Conservation (phyloP, 129 eudicot species). For the Centrapalus pauciflorus region DNA sequence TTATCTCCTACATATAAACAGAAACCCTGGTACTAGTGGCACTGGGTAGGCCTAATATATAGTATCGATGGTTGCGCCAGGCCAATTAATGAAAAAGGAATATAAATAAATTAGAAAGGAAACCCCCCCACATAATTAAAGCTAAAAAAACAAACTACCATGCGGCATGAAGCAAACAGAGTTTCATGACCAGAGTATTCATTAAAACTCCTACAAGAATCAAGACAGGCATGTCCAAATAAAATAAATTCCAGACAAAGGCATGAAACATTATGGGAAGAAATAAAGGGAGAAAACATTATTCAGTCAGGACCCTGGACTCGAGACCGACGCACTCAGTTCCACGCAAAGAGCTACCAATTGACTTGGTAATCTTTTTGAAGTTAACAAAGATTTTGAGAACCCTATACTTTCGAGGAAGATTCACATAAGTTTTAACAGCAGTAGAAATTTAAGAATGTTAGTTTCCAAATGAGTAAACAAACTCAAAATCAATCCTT, state of each 20-base stretch:
- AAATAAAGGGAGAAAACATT: not conserved
- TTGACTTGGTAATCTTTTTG: not conserved
- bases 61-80: not conserved
- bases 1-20: not conserved
- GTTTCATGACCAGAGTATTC: not conserved
- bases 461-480: slow-evolving; percentile 1
- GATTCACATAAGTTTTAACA: not conserved
- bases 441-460: not conserved
- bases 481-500: not conserved
- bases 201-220: slow-evolving; percentile 1
- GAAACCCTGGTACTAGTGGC: not conserved
- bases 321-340: not conserved
- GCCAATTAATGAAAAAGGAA: not conserved
- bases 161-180: not conserved
- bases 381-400: not conserved
- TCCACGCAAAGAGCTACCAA: slow-evolving; percentile 1
- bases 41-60: not conserved
- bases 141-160: not conserved
- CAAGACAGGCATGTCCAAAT: not conserved
- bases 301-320: slow-evolving; percentile 2
- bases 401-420: not conserved
- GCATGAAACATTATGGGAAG: no score
- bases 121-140: not conserved
- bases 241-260: not conserved
- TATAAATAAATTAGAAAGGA: not conserved